Evolutionary conservation across 2,329 filamentous ascomycete species (phyloP), one percentile per base, ranked within the genome.

Genomic region (Hypoxylon sp.): DNA sequence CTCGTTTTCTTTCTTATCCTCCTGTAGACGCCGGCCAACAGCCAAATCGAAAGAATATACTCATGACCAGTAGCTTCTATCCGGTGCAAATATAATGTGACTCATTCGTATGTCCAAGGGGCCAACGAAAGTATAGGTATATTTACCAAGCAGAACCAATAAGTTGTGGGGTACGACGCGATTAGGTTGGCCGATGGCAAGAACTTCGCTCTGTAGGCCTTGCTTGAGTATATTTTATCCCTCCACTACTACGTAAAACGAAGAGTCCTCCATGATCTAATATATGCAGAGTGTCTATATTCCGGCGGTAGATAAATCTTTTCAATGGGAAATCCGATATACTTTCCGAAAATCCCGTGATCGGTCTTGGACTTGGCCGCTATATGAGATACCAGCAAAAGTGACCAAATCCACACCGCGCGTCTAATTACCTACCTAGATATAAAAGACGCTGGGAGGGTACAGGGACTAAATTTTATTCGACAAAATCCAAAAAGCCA

Each of bases 401-500:
- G 25, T 30, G 25, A 17, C 6, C 23, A 49, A 32, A 28, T 25
- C 6, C 21, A 43, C 7, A 7, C 3, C 7, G n/a, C 3, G 14
- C 14, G 10, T n/a, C 7, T 9, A 9, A 49, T 30, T 32, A 17
- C n/a, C n/a, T n/a, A n/a, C n/a, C n/a, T n/a, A n/a, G n/a, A n/a
- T 30, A 30, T 30, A 11, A 32, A 49, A 5, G 25, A 30, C 14
- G 14, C 25, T 28, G 14, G 14, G 14, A 4, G 14, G 19, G 21
- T 17, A 49, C 25, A 7, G 11, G 52, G 7, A 5, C 17, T 34
- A 32, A 41, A 41, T 11, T 14, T 50, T 72, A 75, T 14, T 66
- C 59, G 60, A 75, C 74, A 46, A 77, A 77, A 60, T 77, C 75
- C 21, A 78, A 60, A 23, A 78, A 77, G 2, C 76, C 75, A 11